phyloP scores from a whole-genome alignment of 805 yeast species.

The Wickerhamiella sergipiensis region DNA sequence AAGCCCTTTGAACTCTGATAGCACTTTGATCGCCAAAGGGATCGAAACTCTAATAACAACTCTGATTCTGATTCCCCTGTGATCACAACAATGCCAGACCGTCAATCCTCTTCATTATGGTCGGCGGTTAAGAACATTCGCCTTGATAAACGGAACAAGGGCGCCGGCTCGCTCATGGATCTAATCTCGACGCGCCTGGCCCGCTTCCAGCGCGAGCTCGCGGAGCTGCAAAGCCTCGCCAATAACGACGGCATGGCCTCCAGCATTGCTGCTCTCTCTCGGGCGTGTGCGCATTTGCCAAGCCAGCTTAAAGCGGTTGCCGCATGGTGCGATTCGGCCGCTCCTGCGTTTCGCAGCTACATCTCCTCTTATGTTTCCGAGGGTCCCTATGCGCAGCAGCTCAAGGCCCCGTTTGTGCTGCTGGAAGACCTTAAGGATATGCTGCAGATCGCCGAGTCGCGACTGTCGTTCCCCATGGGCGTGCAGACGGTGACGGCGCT shows the following conservation, averaged over 20 bases:
- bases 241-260: background rate
- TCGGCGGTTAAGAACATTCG: slow-evolving; percentile 4
- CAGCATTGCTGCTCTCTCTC: background rate
- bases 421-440: slow-evolving; percentile 7
- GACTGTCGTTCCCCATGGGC: slow-evolving; percentile 5
- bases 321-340: slow-evolving; percentile 6
- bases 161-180: slow-evolving; percentile 6
- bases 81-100: slow-evolving; percentile 2
- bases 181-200: slow-evolving; percentile 3
- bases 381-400: slow-evolving; percentile 2
- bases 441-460: slow-evolving; percentile 4
- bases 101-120: slow-evolving; percentile 1
- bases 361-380: slow-evolving; percentile 5
- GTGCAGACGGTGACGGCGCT: slow-evolving; percentile 3
- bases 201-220: slow-evolving; percentile 3
- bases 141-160: slow-evolving; percentile 5
- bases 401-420: slow-evolving; percentile 7
- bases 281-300: slow-evolving; percentile 2
- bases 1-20: background rate
- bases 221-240: slow-evolving; percentile 2
- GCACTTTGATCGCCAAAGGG: no score
- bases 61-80: no score
- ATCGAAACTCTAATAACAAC: no score
- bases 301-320: slow-evolving; percentile 2
- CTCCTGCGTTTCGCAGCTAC: slow-evolving; percentile 4